Evolutionary conservation across 306 rosid species (phyloP), one percentile per base, ranked within the genome.

Genomic region (Malus sylvestris): DNA sequence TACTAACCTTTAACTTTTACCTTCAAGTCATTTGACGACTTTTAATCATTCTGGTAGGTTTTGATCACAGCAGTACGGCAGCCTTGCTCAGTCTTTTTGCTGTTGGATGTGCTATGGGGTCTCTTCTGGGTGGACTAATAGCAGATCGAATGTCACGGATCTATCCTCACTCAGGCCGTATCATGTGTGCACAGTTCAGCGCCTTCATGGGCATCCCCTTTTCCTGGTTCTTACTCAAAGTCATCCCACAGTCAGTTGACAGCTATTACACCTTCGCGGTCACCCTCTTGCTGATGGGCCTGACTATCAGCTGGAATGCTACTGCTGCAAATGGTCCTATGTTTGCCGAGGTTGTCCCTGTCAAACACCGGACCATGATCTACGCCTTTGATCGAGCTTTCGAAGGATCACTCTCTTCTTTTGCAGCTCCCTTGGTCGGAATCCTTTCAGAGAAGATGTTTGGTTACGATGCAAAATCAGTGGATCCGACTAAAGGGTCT

Each of bases 301-400:
- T 95, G 52, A 89, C 90, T 57, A 92, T 95, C 79, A 92, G 99
- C 82, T 95, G 99, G 99, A 90, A 91, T 72, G 91, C 74, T 71
- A 20, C 96, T 2, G 99, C 99, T 78, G 96, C 86, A 38, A 95
- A 95, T 78, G 97, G 63, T 59, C 99, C 99, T 25, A 90, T 95
- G 87, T 95, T 95, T 22, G 97, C 99, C 1, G 99, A 95, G 86
- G 99, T 95, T 3, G 97, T 95, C 35, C 99, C 97, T 0, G 74
- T 76, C 76, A 89, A 88, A 79, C 99, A 95, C 79, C 86, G 97
- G 64, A 95, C 99, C 51, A 95, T 95, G 97, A 91, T 95, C 66
- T 95, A 95, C 30, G 99, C 99, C 12, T 95, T 95, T 70, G 99
- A 95, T 75, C 89, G 97, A n/a, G 99, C 99, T 46, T 92, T 92